phyloP scores from a whole-genome alignment of 2,329 filamentous ascomycete species.

The Claviceps africana region DNA sequence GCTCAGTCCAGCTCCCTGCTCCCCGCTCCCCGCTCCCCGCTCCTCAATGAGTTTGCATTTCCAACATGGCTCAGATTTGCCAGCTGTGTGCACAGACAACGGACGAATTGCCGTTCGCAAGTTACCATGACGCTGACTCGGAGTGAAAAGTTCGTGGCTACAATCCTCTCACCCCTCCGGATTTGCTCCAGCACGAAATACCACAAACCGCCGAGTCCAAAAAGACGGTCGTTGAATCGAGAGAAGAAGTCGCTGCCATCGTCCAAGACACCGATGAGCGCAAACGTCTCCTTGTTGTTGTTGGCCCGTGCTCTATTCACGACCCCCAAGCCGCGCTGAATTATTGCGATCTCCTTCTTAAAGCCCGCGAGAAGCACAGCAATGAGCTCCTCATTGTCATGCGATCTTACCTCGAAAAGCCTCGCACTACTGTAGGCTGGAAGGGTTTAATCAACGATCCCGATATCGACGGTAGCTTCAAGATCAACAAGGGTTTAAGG shows the following conservation, averaged over 20 bases:
- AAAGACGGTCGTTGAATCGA: slow-evolving; percentile 56
- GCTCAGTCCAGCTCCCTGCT: background rate
- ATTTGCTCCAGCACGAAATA: slow-evolving; percentile 92
- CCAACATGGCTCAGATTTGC: background rate
- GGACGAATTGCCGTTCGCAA: background rate
- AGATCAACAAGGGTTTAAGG: slow-evolving; percentile 96
- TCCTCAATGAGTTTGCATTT: background rate
- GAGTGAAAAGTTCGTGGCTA: slow-evolving; percentile 57
- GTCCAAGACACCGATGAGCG: slow-evolving; percentile 71
- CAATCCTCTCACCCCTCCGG: slow-evolving; percentile 84
- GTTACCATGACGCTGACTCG: background rate
- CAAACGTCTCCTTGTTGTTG: slow-evolving; percentile 72
- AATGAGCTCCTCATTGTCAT: slow-evolving; percentile 85
- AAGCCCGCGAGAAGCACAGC: slow-evolving; percentile 59
- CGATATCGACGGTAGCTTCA: slow-evolving; percentile 90
- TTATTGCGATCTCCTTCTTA: slow-evolving; percentile 69
- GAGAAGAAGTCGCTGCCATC: slow-evolving; percentile 55
- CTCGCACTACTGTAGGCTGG: slow-evolving; percentile 95
- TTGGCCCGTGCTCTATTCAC: slow-evolving; percentile 94
- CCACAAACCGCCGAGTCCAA: slow-evolving; percentile 42
- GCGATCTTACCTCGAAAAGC: slow-evolving; percentile 98
- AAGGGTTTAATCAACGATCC: slow-evolving; percentile 99
- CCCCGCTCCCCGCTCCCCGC: background rate
- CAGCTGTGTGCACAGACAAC: background rate
- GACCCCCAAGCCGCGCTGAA: slow-evolving; percentile 79